These are phyloP conservation scores for Wickerhamomyces chaumierensis DNA, from an alignment of 805 yeast species.

Conservation along the genomic window DNA sequence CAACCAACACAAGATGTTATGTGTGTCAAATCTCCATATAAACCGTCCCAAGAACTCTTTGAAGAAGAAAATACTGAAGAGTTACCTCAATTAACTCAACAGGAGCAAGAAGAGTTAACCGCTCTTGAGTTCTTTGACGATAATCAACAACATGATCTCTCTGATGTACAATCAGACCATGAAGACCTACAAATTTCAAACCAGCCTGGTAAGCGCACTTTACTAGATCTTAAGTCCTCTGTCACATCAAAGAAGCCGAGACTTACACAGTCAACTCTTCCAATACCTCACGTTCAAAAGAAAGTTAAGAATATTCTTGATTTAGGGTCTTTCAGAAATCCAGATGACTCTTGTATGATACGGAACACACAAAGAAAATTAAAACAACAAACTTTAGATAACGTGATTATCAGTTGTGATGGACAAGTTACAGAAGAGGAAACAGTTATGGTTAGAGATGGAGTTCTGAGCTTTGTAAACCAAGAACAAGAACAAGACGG, in stretches of 20 bases:
- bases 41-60: slow-evolving; percentile 3
- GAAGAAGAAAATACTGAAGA: slow-evolving; percentile 1
- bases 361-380: background rate
- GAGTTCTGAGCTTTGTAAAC: background rate
- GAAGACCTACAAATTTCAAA: no score
- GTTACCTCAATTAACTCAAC: background rate
- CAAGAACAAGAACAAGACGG: background rate
- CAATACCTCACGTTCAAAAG: background rate
- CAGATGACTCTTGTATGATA: background rate
- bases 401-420: background rate
- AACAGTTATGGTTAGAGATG: background rate
- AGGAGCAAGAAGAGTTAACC: slow-evolving; percentile 2
- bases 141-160: no score
- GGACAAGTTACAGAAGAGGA: background rate
- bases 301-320: background rate
- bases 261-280: background rate
- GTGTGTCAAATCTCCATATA: no score
- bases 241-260: background rate
- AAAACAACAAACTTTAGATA: background rate
- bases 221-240: background rate
- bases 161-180: no score
- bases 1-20: background rate
- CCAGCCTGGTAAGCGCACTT: background rate
- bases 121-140: background rate
- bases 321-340: background rate